A percentile compares a stretch with the other conserved stretches of the same genome.
Evolutionary conservation across 1,284 basidiomycete genomes (phyloP).

Genomic region (Tylopilus orsonianus): DNA sequence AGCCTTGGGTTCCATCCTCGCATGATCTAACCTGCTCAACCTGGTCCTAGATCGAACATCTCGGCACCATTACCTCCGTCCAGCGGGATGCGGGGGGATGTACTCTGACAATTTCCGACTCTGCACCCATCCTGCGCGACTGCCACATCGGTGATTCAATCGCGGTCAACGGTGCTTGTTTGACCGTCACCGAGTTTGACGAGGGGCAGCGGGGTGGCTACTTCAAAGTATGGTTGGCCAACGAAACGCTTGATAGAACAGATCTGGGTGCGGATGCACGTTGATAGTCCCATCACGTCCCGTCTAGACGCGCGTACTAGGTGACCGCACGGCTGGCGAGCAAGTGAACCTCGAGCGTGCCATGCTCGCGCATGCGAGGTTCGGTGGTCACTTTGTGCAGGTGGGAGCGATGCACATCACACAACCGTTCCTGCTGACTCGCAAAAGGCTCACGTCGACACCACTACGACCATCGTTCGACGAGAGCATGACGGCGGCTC

Average conservation of each 20-base stretch:
- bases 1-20: conserved; percentile 23
- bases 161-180: conserved; percentile 74
- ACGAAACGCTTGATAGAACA: conserved; percentile 91
- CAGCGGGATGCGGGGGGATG: conserved; percentile 71
- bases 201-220: conserved; percentile 58
- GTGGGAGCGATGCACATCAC: conserved; percentile 41
- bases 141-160: conserved; percentile 96
- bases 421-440: neutral
- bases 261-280: conserved; percentile 71
- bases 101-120: conserved; percentile 78
- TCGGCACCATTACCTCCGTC: conserved; percentile 71
- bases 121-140: conserved; percentile 81
- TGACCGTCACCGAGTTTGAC: conserved; percentile 90
- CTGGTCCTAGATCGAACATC: conserved; percentile 69
- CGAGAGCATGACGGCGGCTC: conserved; percentile 84
- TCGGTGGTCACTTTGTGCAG: conserved; percentile 98
- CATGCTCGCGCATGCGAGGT: conserved; percentile 88
- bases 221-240: conserved; percentile 95
- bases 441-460: conserved; percentile 89
- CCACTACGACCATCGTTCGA: conserved; percentile 74
- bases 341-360: conserved; percentile 93
- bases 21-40: conserved; percentile 4
- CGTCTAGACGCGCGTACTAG: conserved; percentile 38
- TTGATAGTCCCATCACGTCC: neutral
- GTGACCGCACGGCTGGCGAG: conserved; percentile 78